Percentiles rank a stretch among this genome's conserved stretches.
phyloP scores from a whole-genome alignment of 1,139 yeast species.

The Pichia sp. region DNA sequence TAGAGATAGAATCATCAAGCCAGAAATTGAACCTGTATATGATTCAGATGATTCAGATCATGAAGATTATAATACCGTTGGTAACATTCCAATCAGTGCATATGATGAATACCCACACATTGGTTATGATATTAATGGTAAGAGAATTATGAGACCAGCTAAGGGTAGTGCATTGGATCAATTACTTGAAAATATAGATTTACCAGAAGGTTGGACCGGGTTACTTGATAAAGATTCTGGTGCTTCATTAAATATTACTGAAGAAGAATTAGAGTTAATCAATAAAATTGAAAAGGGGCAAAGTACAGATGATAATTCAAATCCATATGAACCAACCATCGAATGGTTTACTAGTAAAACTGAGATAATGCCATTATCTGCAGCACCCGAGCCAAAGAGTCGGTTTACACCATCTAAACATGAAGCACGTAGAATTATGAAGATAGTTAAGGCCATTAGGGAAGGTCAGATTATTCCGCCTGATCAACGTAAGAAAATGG shows the following conservation, averaged over 20 bases:
- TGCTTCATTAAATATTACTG: slow-evolving; percentile 72
- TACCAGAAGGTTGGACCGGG: slow-evolving; percentile 99
- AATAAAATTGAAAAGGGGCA: slow-evolving; percentile 81
- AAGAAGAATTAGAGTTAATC: slow-evolving; percentile 85
- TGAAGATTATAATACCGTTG: slow-evolving; percentile 83
- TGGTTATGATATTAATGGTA: slow-evolving; percentile 95
- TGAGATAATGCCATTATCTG: slow-evolving; percentile 88
- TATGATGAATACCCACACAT: slow-evolving; percentile 97
- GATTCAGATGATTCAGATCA: slow-evolving; percentile 90
- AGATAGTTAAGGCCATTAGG: slow-evolving; percentile 90
- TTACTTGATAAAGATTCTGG: slow-evolving; percentile 88
- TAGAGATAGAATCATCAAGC: slow-evolving; percentile 62
- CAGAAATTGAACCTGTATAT: slow-evolving; percentile 88
- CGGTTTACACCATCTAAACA: slow-evolving; percentile 94
- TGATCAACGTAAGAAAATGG: slow-evolving; percentile 44
- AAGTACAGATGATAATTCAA: slow-evolving; percentile 68
- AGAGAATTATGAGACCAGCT: slow-evolving; percentile 97
- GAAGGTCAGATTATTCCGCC: slow-evolving; percentile 90
- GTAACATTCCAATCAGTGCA: slow-evolving; percentile 85
- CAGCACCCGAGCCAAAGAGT: slow-evolving; percentile 94
- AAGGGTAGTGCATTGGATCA: slow-evolving; percentile 91
- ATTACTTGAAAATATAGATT: slow-evolving; percentile 78
- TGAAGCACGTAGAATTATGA: slow-evolving; percentile 94
- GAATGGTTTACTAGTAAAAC: slow-evolving; percentile 90
- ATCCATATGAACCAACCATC: slow-evolving; percentile 89